phyloP scores from a whole-genome alignment of 352 stramenopile genomes.

The Pythium aphanidermatum region DNA sequence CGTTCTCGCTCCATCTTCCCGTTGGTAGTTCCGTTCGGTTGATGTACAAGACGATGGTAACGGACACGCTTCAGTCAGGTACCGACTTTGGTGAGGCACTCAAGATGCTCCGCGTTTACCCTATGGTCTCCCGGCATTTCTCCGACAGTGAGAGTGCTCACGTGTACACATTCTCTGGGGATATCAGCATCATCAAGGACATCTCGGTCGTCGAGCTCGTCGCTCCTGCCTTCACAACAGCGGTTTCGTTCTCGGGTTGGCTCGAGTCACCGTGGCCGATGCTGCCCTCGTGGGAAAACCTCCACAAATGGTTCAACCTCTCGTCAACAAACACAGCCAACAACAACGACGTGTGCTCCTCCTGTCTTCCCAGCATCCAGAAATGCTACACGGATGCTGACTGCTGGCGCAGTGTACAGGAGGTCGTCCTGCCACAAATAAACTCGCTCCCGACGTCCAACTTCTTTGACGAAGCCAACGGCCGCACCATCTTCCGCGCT shows the following conservation, averaged over 20 bases:
- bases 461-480: background rate
- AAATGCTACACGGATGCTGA: conserved; percentile 7
- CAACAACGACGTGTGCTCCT: background rate
- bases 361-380: conserved; percentile 10
- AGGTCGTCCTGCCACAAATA: conserved; percentile 1
- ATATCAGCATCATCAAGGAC: too few species aligned
- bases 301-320: background rate
- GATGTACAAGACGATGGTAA: background rate
- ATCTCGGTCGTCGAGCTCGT: too few species aligned
- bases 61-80: too few species aligned
- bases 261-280: too few species aligned
- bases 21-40: background rate
- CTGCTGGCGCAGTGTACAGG: conserved; percentile 14
- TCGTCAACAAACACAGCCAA: background rate
- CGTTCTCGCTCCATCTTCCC: background rate
- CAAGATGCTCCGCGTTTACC: too few species aligned
- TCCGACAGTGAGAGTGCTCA: too few species aligned
- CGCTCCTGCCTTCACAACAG: too few species aligned
- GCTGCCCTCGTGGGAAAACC: conserved; percentile 6
- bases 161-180: too few species aligned
- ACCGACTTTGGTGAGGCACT: too few species aligned
- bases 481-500: too few species aligned
- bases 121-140: too few species aligned
- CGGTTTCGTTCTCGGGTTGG: too few species aligned
- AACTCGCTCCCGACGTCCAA: background rate